phyloP scores from a whole-genome alignment of 306 rosid genomes.

The Heteromeles arbutifolia region DNA sequence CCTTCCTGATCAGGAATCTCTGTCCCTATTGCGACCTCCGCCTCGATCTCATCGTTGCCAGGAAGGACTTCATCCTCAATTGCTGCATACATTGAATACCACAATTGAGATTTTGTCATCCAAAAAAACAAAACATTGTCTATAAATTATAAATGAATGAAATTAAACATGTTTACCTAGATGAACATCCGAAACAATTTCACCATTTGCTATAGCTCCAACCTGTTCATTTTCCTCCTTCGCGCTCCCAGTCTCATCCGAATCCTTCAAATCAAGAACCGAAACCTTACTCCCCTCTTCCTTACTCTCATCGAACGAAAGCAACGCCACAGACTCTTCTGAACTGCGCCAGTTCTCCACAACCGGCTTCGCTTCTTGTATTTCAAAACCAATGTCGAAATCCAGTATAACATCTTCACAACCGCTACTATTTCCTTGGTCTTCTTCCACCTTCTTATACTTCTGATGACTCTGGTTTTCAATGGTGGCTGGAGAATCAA shows the following conservation, averaged over 20 bases:
- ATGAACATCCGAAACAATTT: conserved; percentile 34
- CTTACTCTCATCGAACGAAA: conserved; percentile 23
- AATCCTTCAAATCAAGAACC: conserved; percentile 24
- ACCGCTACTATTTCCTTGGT: conserved; percentile 25
- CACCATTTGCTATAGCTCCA: conserved; percentile 25
- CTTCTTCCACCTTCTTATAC: conserved; percentile 31
- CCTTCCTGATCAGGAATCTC: conserved; percentile 83
- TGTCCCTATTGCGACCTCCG: conserved; percentile 75
- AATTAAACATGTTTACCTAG: conserved; percentile 33
- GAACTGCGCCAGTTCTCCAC: conserved; percentile 65
- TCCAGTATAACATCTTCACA: conserved; percentile 74
- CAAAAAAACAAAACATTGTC: background rate
- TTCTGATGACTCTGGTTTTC: conserved; percentile 23
- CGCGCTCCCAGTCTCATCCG: conserved; percentile 13
- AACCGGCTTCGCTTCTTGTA: conserved; percentile 37
- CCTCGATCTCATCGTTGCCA: conserved; percentile 53
- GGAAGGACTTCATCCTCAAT: conserved; percentile 44
- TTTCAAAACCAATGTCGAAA: conserved; percentile 41
- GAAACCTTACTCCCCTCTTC: conserved; percentile 13
- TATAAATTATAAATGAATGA: background rate
- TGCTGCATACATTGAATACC: conserved; percentile 28
- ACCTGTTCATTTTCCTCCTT: conserved; percentile 18
- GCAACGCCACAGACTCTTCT: conserved; percentile 28
- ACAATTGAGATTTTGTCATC: conserved; percentile 4
- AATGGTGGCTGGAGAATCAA: conserved; percentile 26